Percentiles rank a stretch among this genome's conserved stretches.
phyloP scores from a whole-genome alignment of 73 alveolate species.

The Stentor coeruleus region DNA sequence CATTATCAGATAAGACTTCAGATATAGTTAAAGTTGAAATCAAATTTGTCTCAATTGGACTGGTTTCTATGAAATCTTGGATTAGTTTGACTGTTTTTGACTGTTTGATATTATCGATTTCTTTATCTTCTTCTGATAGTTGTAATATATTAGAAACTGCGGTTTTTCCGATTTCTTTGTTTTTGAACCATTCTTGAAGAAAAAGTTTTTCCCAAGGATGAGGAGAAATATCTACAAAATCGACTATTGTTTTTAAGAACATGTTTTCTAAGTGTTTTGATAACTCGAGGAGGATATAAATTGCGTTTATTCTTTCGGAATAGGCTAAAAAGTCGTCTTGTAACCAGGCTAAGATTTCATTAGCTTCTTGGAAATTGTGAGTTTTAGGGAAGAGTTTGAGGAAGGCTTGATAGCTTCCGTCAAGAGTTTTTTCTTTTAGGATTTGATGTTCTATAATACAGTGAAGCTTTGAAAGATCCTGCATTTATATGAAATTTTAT shows the following conservation, averaged over 20 bases:
- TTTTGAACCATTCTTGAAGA: constrained; percentile 12
- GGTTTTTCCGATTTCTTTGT: background rate
- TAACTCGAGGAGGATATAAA: constrained; percentile 5
- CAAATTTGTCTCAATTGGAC: constrained; percentile 12
- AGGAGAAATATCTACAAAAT: background rate
- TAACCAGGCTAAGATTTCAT: constrained; percentile 19
- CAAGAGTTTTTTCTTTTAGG: constrained; percentile 8
- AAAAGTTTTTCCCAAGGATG: constrained; percentile 21
- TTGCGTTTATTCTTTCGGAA: background rate
- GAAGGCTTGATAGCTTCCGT: background rate
- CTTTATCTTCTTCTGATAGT: constrained; percentile 14
- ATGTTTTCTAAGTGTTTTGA: background rate
- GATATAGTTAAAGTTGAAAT: constrained; percentile 12
- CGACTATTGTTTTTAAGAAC: background rate
- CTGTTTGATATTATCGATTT: constrained; percentile 1
- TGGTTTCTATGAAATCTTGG: constrained; percentile 16
- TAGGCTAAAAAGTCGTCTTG: background rate
- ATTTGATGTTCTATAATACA: background rate
- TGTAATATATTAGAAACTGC: background rate
- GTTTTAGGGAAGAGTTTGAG: constrained; percentile 1
- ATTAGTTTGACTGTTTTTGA: constrained; percentile 12
- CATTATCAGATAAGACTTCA: constrained; percentile 20
- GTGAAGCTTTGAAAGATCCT: background rate
- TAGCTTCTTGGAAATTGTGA: background rate
- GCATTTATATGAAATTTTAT: too few species aligned